A percentile compares a stretch with the other conserved stretches of the same genome.
Evolutionary conservation across 345 rosid genomes (phyloP).

Genomic region (Citrus mangshanensis): DNA sequence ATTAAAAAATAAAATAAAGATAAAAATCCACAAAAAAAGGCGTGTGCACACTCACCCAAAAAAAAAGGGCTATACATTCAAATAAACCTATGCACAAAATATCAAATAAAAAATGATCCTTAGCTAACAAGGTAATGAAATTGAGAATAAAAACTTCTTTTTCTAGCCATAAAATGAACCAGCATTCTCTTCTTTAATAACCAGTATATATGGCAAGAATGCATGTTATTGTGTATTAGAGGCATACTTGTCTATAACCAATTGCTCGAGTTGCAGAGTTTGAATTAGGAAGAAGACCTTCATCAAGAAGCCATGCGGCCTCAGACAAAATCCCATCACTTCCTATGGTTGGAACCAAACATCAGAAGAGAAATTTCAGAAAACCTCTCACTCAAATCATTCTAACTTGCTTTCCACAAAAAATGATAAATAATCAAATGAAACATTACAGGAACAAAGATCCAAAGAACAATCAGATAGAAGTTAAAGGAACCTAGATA

Average conservation of each 20-base stretch:
- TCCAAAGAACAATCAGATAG: background rate
- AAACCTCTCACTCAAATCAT: background rate
- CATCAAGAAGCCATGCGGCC: slow-evolving; percentile 86
- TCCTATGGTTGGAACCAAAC: slow-evolving; percentile 32
- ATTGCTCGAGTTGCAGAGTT: slow-evolving; percentile 90
- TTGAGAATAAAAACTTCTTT: background rate
- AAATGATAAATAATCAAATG: background rate
- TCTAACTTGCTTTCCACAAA: background rate
- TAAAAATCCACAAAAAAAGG: background rate
- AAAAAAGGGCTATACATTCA: background rate
- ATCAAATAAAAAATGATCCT: background rate
- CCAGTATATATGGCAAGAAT: background rate
- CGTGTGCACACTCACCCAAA: too few relatives aligned
- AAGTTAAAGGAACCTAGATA: background rate
- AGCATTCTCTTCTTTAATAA: background rate
- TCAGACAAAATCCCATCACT: slow-evolving; percentile 64
- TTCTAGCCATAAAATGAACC: background rate
- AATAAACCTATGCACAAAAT: background rate
- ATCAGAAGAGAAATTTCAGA: background rate
- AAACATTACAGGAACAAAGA: background rate
- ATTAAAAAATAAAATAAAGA: background rate
- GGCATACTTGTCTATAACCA: slow-evolving; percentile 79
- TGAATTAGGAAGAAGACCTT: slow-evolving; percentile 78
- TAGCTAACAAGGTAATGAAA: background rate
- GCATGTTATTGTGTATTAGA: background rate